Evolutionary conservation across 305 asterid genomes (phyloP).

Genomic region (Solanum aculeatissimum): DNA sequence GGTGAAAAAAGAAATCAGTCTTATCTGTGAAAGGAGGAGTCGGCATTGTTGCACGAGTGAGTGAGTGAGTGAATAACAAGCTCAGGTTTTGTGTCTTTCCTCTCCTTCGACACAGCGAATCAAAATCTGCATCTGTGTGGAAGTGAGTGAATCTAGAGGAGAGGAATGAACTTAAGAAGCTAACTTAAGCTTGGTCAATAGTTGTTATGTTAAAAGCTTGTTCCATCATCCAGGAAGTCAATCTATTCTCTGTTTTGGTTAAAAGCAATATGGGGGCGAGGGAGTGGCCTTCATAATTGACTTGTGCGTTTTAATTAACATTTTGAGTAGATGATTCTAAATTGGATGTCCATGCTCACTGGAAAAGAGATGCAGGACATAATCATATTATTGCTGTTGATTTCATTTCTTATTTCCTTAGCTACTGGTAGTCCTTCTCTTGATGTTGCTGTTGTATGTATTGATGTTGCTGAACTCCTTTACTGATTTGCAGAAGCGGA

Average conservation of each 20-base stretch:
- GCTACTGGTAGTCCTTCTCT: neutral
- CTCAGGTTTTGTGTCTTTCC: neutral
- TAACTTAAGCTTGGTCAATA: neutral
- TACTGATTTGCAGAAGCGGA: conserved; percentile 42
- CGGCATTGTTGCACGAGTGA: neutral
- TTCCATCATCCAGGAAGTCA: neutral
- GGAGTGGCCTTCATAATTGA: neutral
- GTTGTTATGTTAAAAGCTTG: neutral
- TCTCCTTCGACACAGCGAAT: neutral
- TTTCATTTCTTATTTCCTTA: neutral
- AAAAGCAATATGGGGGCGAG: neutral
- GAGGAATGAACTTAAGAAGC: neutral
- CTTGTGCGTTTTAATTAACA: neutral
- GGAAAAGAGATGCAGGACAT: neutral
- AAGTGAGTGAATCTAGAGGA: neutral
- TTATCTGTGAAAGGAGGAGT: neutral
- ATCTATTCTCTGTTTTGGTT: neutral
- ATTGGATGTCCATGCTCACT: neutral
- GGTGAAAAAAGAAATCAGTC: neutral
- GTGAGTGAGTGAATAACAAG: neutral
- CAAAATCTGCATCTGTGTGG: neutral
- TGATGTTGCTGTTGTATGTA: neutral
- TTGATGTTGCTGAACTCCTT: neutral
- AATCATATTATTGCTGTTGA: neutral
- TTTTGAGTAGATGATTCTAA: neutral